Evolutionary conservation across 768 basidiomycete species (phyloP).

Genomic region (Suillus plorans): DNA sequence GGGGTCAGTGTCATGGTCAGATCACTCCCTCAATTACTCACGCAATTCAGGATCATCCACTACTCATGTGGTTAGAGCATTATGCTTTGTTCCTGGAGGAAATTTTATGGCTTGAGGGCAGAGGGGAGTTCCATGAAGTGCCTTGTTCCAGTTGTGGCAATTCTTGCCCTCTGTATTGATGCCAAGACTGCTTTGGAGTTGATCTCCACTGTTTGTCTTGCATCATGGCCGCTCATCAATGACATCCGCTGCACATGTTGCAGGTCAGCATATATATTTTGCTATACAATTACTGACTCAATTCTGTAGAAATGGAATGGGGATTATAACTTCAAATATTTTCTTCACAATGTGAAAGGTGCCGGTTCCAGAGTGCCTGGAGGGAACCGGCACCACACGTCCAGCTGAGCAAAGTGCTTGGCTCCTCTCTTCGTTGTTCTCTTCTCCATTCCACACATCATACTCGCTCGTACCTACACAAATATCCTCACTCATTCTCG

Average conservation of each 20-base stretch:
- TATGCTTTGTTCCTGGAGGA: constrained; percentile 7
- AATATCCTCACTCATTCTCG: too few relatives aligned
- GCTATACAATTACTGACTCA: background rate
- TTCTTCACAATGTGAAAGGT: too few relatives aligned
- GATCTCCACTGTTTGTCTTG: background rate
- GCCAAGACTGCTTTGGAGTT: constrained; percentile 5
- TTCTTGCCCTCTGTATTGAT: background rate
- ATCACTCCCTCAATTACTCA: too few relatives aligned
- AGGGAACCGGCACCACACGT: too few relatives aligned
- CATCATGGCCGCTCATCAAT: background rate
- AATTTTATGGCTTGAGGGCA: constrained; percentile 8
- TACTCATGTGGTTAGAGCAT: background rate
- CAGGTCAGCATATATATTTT: constrained; percentile 3
- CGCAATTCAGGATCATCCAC: too few relatives aligned
- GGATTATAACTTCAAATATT: too few relatives aligned
- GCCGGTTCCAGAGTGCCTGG: too few relatives aligned
- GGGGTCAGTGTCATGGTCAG: too few relatives aligned
- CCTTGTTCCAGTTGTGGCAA: background rate
- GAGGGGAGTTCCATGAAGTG: background rate
- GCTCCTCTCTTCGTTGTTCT: too few relatives aligned
- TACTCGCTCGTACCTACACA: too few relatives aligned
- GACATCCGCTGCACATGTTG: constrained; percentile 5
- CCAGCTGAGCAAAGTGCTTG: too few relatives aligned
- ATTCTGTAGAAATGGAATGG: constrained; percentile 19
- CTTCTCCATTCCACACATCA: too few relatives aligned